Evolutionary conservation across 2,329 filamentous ascomycete genomes (phyloP).

Genomic region (Blastomyces silverae): DNA sequence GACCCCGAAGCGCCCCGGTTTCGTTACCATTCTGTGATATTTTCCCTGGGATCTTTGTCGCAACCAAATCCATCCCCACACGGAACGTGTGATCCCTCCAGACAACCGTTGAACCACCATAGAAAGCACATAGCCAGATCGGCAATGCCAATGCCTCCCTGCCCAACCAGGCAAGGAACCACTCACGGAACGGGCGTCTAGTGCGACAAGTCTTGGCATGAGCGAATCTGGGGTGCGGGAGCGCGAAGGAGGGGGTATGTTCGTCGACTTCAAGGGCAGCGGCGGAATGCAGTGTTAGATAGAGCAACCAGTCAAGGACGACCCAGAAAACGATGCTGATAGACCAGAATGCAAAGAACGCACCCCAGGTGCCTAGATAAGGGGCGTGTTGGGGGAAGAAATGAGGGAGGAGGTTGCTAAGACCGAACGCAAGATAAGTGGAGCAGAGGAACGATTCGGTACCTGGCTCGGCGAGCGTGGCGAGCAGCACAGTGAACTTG

Average conservation of each 20-base stretch:
- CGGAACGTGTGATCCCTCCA: slow-evolving; percentile 81
- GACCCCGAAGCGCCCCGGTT: neutral
- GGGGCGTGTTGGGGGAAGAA: slow-evolving; percentile 49
- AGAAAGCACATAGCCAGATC: slow-evolving; percentile 84
- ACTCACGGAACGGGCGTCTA: slow-evolving; percentile 57
- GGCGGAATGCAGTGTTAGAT: slow-evolving; percentile 65
- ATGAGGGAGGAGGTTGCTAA: slow-evolving; percentile 59
- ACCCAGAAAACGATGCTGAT: slow-evolving; percentile 64
- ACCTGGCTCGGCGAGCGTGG: slow-evolving; percentile 86
- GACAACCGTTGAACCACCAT: slow-evolving; percentile 76
- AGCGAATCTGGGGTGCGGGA: slow-evolving; percentile 36
- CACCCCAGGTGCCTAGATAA: slow-evolving; percentile 59
- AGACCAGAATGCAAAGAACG: slow-evolving; percentile 61
- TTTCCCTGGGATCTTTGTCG: slow-evolving; percentile 46
- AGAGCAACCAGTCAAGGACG: slow-evolving; percentile 64
- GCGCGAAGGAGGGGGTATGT: slow-evolving; percentile 67
- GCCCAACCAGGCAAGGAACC: slow-evolving; percentile 76
- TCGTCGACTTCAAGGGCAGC: slow-evolving; percentile 63
- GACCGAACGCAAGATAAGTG: slow-evolving; percentile 67
- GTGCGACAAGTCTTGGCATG: slow-evolving; percentile 33
- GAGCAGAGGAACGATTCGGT: slow-evolving; percentile 84
- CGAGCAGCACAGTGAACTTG: slow-evolving; percentile 85
- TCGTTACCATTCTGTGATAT: neutral
- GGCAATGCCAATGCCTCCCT: slow-evolving; percentile 76
- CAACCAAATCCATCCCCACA: slow-evolving; percentile 78